Base-by-base conservation (phyloP, 306 rosid species). In the Mucuna pruriens region DNA sequence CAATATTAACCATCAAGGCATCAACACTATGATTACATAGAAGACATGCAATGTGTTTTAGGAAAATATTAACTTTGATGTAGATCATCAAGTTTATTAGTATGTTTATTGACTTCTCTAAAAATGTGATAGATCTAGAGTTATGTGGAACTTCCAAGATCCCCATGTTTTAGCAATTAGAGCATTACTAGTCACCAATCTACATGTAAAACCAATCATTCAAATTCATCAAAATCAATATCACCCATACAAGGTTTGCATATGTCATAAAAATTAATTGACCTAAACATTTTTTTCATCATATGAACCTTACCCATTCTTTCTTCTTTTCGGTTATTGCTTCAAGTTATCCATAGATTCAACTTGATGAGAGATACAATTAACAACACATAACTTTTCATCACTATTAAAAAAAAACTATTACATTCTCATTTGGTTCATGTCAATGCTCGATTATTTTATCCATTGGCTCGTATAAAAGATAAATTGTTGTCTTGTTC, bases 401-500 rank as follows among this genome's bases (percentile, higher is more conserved):
- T 76, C 25, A 46, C 9, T 49, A 17, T 23, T 36, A 65, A 33
- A 25, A 33, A 65, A 33, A 25, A 33, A 7, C 25, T 25, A 40
- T 5, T 4, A 5, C 61, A 55, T 17, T 54, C 25, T 55, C 2
- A 26, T 57, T 10, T 17, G 62, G 25, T 57, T 38, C 60, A 40
- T 23, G 16, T n/a, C 12, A 52, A 13, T n/a, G 60, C 15, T 55
- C 46, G 16, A 4, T 1, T 40, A 16, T 17, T 38, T 26, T 13
- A 0, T 33, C 7, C 6, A 52, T 2, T 38, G 31, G 10, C 20
- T 67, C 58, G 38, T 69, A 79, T 26, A 69, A 9, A 12, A 79
- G 77, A 79, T 78, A 67, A 67, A 54, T 9, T 25, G 60, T 1
- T 25, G 67, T 40, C 69, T 68, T 54, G 46, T 7, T 78, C 76